Conservation (phyloP, 2,329 filamentous ascomycete species). For the Nakataea oryzae region DNA sequence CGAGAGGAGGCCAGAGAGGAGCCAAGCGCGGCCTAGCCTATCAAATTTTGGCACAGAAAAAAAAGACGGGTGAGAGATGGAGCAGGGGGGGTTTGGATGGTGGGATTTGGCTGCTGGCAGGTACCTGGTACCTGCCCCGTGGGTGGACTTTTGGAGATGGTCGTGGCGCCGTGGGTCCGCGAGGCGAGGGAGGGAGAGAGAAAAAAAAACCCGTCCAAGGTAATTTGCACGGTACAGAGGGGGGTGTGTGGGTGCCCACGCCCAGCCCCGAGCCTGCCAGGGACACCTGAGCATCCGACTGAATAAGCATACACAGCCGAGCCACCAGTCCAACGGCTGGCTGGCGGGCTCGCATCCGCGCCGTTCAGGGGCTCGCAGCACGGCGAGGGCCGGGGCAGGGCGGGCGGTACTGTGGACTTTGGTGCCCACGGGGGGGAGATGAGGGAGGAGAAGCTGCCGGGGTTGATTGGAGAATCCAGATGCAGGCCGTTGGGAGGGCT, state of each 20-base stretch:
- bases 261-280: neutral
- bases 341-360: neutral
- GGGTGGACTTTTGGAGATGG: neutral
- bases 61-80: neutral
- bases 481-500: neutral
- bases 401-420: neutral
- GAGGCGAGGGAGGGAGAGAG: no score
- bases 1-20: neutral
- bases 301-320: neutral
- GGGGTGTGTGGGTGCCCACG: neutral
- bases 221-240: neutral
- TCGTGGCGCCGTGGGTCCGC: neutral
- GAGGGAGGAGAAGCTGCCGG: neutral
- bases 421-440: neutral
- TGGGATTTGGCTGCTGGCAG: neutral
- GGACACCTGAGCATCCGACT: neutral
- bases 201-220: neutral
- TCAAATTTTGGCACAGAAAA: neutral
- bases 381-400: neutral
- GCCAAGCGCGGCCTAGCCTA: neutral
- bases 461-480: neutral
- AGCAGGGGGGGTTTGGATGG: neutral
- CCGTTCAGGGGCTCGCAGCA: neutral
- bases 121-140: neutral
- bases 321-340: neutral